Conservation (phyloP, 768 basidiomycete species). For the Megacollybia marginata region DNA sequence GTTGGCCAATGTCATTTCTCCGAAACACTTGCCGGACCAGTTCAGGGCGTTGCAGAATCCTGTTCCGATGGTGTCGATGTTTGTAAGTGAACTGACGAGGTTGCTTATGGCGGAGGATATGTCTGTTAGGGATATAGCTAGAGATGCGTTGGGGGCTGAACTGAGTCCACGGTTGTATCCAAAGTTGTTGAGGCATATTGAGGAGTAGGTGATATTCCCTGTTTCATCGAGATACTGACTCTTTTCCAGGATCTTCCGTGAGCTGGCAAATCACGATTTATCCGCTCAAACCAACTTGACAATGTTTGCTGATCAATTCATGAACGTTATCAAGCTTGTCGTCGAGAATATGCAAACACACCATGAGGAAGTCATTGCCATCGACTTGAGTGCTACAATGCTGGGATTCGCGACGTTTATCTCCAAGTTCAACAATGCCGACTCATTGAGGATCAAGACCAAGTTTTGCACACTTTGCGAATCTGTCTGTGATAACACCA, state of each 20-base stretch:
- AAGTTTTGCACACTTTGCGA: constrained; percentile 74
- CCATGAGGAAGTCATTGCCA: constrained; percentile 51
- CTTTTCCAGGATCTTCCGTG: constrained; percentile 2
- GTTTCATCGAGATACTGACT: not conserved
- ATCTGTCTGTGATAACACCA: constrained; percentile 53
- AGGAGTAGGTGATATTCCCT: constrained; percentile 45
- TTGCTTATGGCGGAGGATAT: constrained; percentile 57
- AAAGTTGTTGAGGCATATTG: constrained; percentile 61
- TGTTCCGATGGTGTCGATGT: constrained; percentile 52
- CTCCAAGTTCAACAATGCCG: constrained; percentile 46
- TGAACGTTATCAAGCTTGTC: constrained; percentile 67
- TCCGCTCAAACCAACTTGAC: constrained; percentile 21
- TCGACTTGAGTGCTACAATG: constrained; percentile 58
- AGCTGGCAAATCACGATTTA: constrained; percentile 1
- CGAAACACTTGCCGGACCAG: constrained; percentile 58
- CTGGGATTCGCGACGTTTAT: constrained; percentile 58
- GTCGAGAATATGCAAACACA: constrained; percentile 62
- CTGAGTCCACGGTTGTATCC: constrained; percentile 64
- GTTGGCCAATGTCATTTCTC: constrained; percentile 47
- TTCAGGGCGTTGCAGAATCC: constrained; percentile 57
- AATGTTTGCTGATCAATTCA: constrained; percentile 70
- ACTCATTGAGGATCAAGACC: constrained; percentile 57
- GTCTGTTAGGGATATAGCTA: constrained; percentile 68
- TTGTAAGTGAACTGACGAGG: constrained; percentile 63
- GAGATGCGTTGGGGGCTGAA: constrained; percentile 76